Evolutionary conservation across 768 basidiomycete genomes (phyloP), one percentile per base, ranked within the genome.

Genomic region (Tricholoma sp.): DNA sequence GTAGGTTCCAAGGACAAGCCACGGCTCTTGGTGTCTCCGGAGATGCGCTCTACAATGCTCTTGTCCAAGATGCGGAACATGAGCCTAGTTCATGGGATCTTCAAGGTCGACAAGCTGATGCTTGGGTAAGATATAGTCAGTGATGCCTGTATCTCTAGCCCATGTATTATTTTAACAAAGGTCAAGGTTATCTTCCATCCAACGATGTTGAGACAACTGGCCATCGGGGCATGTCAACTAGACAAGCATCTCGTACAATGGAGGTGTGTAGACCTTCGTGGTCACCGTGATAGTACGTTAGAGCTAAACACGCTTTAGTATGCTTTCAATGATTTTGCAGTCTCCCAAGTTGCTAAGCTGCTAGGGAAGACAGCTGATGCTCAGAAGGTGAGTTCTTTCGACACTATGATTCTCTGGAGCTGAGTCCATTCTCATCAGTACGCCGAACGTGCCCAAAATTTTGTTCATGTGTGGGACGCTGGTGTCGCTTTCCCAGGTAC

Each of bases 1-100:
- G 4, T 31, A 85, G 84, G 63, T 86, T 78, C 68, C 68, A 74
- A 39, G 68, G 80, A 3, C 75, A 83, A 42, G 79, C 81, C 13
- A 65, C 69, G 2, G 66, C 71, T 6, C 68, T 85, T 2, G 71
- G 74, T 28, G 81, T 86, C 29, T 77, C 80, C 0, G 63, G 76
- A 0, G 66, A 71, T 10, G 79, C 76, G 48, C 71, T 85, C 1
- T 85, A 86, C 61, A 75, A 67, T 42, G 83, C 84, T 0, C 73
- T 86, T 11, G 66, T 85, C 4, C 80, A 80, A 0, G 83, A 85
- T 57, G 83, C 85, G 0, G 83, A 85, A 61, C 62, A 71, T 2
- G 76, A 83, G 54, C 78, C 85, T 6, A 72, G 75, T 10, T 80
- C 85, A 60, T 85, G 84, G 82, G 80, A 86, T 62, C 59, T 86